Conservation (phyloP, 331 rosid genomes). For the Phaseolus coccineus region DNA sequence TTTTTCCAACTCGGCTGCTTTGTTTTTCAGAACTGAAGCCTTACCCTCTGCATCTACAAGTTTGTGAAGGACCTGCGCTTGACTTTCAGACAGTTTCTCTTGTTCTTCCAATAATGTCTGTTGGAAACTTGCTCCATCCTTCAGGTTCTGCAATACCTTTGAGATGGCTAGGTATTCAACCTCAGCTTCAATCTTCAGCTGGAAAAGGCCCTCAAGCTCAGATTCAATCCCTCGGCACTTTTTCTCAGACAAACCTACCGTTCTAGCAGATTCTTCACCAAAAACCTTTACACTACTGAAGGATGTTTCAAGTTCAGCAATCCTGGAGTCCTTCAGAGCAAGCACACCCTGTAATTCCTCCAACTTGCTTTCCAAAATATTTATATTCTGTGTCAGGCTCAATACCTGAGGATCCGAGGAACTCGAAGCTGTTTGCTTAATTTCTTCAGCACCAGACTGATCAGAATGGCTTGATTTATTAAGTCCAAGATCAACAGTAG, state of each 20-base stretch:
- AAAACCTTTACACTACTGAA: slow-evolving; percentile 51
- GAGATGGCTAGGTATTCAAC: slow-evolving; percentile 63
- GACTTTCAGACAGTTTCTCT: slow-evolving; percentile 59
- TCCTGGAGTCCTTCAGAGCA: slow-evolving; percentile 61
- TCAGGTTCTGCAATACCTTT: slow-evolving; percentile 54
- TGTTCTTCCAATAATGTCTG: slow-evolving; percentile 57
- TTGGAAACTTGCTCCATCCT: slow-evolving; percentile 50
- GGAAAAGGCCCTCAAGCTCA: slow-evolving; percentile 63
- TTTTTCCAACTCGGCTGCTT: slow-evolving; percentile 62
- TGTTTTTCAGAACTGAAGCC: slow-evolving; percentile 61
- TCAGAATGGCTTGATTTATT: slow-evolving; percentile 48
- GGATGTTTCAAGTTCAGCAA: slow-evolving; percentile 71
- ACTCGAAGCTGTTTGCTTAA: slow-evolving; percentile 52
- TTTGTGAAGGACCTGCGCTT: slow-evolving; percentile 59
- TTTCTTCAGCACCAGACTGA: slow-evolving; percentile 57
- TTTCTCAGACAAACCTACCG: slow-evolving; percentile 51
- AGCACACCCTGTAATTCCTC: slow-evolving; percentile 59
- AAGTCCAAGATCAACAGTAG: slow-evolving; percentile 48
- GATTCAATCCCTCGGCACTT: slow-evolving; percentile 48
- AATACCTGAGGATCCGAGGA: slow-evolving; percentile 61
- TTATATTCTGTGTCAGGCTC: slow-evolving; percentile 63
- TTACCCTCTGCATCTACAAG: slow-evolving; percentile 58
- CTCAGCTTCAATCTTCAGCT: slow-evolving; percentile 81
- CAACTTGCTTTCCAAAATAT: slow-evolving; percentile 61
- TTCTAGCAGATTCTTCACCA: slow-evolving; percentile 59